Evolutionary conservation across 148 eudicot genomes (phyloP), one percentile per base, ranked within the genome.

Genomic region (Nyssa sinensis): DNA sequence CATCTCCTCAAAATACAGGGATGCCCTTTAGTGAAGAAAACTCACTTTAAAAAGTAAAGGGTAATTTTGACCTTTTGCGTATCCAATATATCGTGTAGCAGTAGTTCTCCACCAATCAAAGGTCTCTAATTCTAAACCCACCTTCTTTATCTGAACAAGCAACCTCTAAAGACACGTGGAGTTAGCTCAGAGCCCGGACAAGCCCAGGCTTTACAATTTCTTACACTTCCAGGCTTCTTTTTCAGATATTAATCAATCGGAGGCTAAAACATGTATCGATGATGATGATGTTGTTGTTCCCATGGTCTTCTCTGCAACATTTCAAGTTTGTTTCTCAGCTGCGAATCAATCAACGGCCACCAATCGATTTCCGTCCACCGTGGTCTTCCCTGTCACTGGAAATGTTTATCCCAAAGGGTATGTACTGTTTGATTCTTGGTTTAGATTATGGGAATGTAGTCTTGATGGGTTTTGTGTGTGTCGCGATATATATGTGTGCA

Each of bases 351-450:
- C 74, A 6, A 44, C 66, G 32, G 28, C 79, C 37, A 32, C 7
- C 1, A 23, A 47, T 53, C 59, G 72, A 9, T 79, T 58, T 37
- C 74, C 78, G 51, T 80, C 87, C n/a, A 83, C 94, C 37, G 86
- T 85, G 62, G 58, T 89, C 69, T 88, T 93, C 74, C 90, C 83
- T 11, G 84, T 91, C 60, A 58, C 80, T 60, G 98, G 98, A 57
- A 83, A 88, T 71, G 97, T 93, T 74, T 91, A 89, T 75, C 98
- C 98, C 1, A 75, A 79, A 24, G 98, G 98, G 98, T 93, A 85
- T 72, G 75, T 31, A 7, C 5, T 57, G 32, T 29, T 69, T 75
- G 39, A 44, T 69, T 61, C 17, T 70, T 39, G 37, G 19, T 39
- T 19, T 60, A 55, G 59, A 55, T 55, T 19, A 37, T 21, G 19